These are phyloP conservation scores for Dactylellina parvicollis DNA, from an alignment of 2,329 filamentous ascomycete genomes.

Conservation along the genomic window DNA sequence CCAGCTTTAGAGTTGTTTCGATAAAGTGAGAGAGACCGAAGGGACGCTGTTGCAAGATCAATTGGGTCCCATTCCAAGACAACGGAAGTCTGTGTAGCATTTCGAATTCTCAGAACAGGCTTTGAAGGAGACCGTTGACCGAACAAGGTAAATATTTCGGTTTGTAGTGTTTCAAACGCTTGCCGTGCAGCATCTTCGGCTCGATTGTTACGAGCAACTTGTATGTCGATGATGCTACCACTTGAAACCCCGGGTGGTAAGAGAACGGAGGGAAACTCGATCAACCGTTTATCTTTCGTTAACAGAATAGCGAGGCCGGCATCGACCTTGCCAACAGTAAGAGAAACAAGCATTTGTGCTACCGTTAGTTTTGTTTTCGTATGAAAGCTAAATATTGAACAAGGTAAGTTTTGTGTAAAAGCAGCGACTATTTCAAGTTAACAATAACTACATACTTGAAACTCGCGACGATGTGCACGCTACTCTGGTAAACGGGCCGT, in stretches of 20 bases:
- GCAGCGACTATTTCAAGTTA: not conserved
- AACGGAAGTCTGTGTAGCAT: constrained; percentile 97
- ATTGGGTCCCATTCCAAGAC: constrained; percentile 98
- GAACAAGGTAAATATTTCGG: constrained; percentile 85
- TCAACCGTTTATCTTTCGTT: constrained; percentile 95
- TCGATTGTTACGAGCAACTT: constrained; percentile 83
- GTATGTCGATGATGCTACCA: constrained; percentile 97
- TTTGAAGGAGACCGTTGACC: constrained; percentile 79
- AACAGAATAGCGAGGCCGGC: constrained; percentile 96
- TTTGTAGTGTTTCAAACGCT: constrained; percentile 85
- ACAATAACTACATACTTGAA: too few species aligned
- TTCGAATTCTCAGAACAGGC: constrained; percentile 87
- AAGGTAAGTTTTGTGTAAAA: not conserved
- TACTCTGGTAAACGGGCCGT: too few species aligned
- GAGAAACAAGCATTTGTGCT: constrained; percentile 83
- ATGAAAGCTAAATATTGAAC: not conserved
- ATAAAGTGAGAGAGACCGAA: constrained; percentile 88
- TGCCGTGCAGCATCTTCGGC: constrained; percentile 80
- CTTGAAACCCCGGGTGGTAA: constrained; percentile 94
- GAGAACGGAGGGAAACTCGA: constrained; percentile 97
- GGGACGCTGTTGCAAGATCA: constrained; percentile 87
- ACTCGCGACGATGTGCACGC: too few species aligned
- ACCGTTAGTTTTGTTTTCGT: too few species aligned
- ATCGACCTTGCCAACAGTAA: constrained; percentile 99
- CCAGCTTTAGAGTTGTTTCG: constrained; percentile 97